Conservation (phyloP, 2,329 filamentous ascomycete genomes). For the Neofusicoccum umdonicola region DNA sequence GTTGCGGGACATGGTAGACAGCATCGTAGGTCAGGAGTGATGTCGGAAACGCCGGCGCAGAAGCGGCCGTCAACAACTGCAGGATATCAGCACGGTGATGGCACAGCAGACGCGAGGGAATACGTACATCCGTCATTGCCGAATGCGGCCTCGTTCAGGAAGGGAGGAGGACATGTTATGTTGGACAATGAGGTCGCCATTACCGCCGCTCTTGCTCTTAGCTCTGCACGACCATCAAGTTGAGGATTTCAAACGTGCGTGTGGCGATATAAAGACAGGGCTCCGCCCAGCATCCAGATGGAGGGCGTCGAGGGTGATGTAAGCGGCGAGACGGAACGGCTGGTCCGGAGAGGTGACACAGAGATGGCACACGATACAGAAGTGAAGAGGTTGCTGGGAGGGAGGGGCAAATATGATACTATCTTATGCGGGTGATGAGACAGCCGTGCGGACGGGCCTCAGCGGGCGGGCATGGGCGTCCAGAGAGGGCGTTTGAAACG, state of each 20-base stretch:
- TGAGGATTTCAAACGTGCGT: background rate
- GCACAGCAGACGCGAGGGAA: background rate
- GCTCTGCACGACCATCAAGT: constrained; percentile 5
- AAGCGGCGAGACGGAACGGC: background rate
- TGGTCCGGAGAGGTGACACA: background rate
- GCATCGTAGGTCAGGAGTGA: constrained; percentile 59
- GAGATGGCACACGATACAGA: constrained; percentile 8
- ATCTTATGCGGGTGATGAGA: constrained; percentile 30
- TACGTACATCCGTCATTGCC: constrained; percentile 65
- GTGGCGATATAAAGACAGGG: background rate
- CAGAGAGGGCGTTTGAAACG: constrained; percentile 10
- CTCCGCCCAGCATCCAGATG: background rate
- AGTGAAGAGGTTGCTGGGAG: constrained; percentile 4
- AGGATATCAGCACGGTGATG: constrained; percentile 29
- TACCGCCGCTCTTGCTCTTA: constrained; percentile 18
- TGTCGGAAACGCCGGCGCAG: constrained; percentile 48
- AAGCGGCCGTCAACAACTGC: constrained; percentile 58
- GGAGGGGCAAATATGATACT: constrained; percentile 22
- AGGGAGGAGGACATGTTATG: constrained; percentile 62
- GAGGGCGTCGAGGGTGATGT: background rate
- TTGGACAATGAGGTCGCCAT: constrained; percentile 33
- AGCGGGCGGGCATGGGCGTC: background rate
- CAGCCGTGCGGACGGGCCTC: constrained; percentile 13
- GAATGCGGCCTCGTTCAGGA: constrained; percentile 64
- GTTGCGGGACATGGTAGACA: constrained; percentile 89